Base-by-base conservation (phyloP, 2,329 filamentous ascomycete genomes). In the Trichoderma koningii region DNA sequence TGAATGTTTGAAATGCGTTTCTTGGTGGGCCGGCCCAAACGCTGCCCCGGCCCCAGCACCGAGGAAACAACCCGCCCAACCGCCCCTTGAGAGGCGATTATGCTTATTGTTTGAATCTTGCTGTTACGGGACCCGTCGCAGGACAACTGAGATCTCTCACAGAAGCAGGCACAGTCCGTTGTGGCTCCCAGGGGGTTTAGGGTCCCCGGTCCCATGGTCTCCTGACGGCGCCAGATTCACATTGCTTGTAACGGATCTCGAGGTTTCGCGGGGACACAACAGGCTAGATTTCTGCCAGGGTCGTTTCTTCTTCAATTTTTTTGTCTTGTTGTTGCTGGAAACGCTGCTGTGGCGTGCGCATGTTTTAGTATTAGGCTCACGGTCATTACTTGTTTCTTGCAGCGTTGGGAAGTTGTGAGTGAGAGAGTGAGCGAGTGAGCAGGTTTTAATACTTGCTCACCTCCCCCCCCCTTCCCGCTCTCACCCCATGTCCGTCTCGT, bases 111-210 rank as follows among this genome's bases (percentile, higher is more conserved):
- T 53, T 52, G 38, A 41, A 50, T 64, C 55, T 67, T 67, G 70
- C 34, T 38, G 34, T 70, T 66, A 68, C 70, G 42, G 55, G 67
- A 67, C 68, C 5, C 73, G 72, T 71, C 72, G 73, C 72, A 64
- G 65, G 68, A 34, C 67, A 45, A 4, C 9, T 63, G 26, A 70
- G 71, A 72, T 71, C 68, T 38, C 34, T 72, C 70, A 66, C 68
- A 65, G 60, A 64, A 38, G 51, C 63, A 23, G 44, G 50, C 28
- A 48, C 55, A 34, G 17, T 26, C 26, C 26, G 48, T 26, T 17
- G 41, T 17, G 41, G 41, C 15, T 30, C 15, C 15, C 15, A n/a
- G 34, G 64, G 56, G 15, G 51, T n/a, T 28, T 3, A 38, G 34
- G 34, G 34, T 38, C 34, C 34, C 34, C 14, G 7, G 34, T 38